These are phyloP conservation scores for Fusarium nematophilum DNA, from an alignment of 2,329 filamentous ascomycete genomes.

Conservation along the genomic window DNA sequence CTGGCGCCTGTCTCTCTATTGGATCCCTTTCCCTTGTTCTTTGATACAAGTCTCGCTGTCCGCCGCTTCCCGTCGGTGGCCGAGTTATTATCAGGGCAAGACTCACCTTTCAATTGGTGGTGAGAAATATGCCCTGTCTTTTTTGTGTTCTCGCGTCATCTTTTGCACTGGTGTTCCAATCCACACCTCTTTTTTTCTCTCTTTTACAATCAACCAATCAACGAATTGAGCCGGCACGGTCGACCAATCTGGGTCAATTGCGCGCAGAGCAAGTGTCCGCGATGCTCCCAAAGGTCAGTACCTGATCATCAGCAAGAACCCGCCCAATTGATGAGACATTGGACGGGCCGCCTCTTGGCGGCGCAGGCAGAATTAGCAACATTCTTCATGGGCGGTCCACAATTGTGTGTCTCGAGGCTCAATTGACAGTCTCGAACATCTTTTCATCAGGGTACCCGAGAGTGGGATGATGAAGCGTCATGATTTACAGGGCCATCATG, in stretches of 20 bases:
- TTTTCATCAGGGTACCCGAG: background rate
- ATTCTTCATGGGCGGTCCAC: background rate
- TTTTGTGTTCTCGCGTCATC: slow-evolving; percentile 2
- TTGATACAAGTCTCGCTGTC: slow-evolving; percentile 23
- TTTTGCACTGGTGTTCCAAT: no score
- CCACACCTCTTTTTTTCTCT: background rate
- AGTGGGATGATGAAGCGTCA: slow-evolving; percentile 3
- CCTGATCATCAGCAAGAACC: slow-evolving; percentile 4
- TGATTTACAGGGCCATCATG: background rate
- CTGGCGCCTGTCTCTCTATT: no score
- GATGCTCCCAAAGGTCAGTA: background rate
- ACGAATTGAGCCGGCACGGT: no score
- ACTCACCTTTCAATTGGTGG: no score
- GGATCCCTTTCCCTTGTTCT: slow-evolving; percentile 3
- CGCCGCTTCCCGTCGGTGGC: slow-evolving; percentile 40
- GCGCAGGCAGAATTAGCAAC: background rate
- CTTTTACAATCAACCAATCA: slow-evolving; percentile 8
- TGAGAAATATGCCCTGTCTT: no score
- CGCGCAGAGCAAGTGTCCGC: background rate
- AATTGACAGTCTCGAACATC: no score
- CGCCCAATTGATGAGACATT: slow-evolving; percentile 3
- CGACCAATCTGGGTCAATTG: slow-evolving; percentile 16
- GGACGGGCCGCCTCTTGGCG: slow-evolving; percentile 2
- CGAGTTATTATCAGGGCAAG: slow-evolving; percentile 12
- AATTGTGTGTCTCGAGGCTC: background rate